phyloP scores from a whole-genome alignment of 2,329 filamentous ascomycete species.

The Cladosporium sp. region DNA sequence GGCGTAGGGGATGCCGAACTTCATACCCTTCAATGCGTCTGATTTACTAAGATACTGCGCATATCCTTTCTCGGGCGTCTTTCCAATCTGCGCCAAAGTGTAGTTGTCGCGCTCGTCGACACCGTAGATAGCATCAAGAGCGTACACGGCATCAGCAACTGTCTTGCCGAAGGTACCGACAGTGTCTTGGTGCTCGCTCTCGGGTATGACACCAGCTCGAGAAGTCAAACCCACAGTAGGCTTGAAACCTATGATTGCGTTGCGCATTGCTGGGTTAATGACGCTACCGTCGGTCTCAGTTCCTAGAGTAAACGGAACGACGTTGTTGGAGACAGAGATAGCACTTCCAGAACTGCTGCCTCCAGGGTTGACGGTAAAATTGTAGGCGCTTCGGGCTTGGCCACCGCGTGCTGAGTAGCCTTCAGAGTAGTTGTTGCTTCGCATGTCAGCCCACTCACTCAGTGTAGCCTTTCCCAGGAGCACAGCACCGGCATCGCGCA shows the following conservation, averaged over 20 bases:
- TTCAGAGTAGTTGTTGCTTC: constrained; percentile 65
- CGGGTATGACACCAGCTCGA: constrained; percentile 58
- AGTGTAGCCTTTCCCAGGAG: constrained; percentile 70
- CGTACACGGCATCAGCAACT: constrained; percentile 66
- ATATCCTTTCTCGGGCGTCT: constrained; percentile 59
- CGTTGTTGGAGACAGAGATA: constrained; percentile 63
- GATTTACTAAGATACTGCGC: constrained; percentile 57
- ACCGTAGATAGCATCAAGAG: constrained; percentile 68
- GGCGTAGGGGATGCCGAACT: constrained; percentile 70
- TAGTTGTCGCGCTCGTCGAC: constrained; percentile 65
- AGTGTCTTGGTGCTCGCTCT: constrained; percentile 66
- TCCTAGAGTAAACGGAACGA: constrained; percentile 64
- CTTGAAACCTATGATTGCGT: constrained; percentile 71
- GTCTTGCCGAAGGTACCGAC: constrained; percentile 68
- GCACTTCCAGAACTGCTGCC: constrained; percentile 69
- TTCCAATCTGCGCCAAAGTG: constrained; percentile 58
- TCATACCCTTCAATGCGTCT: constrained; percentile 58
- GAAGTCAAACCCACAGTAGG: constrained; percentile 74
- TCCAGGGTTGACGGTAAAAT: constrained; percentile 66
- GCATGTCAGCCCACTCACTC: constrained; percentile 74
- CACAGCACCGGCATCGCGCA: constrained; percentile 66
- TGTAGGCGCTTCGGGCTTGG: constrained; percentile 66
- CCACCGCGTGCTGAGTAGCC: constrained; percentile 66
- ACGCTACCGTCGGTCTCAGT: constrained; percentile 72
- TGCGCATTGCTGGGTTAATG: constrained; percentile 70